Conservation (phyloP, 1,139 yeast genomes). For the Kluyveromyces sp. region DNA sequence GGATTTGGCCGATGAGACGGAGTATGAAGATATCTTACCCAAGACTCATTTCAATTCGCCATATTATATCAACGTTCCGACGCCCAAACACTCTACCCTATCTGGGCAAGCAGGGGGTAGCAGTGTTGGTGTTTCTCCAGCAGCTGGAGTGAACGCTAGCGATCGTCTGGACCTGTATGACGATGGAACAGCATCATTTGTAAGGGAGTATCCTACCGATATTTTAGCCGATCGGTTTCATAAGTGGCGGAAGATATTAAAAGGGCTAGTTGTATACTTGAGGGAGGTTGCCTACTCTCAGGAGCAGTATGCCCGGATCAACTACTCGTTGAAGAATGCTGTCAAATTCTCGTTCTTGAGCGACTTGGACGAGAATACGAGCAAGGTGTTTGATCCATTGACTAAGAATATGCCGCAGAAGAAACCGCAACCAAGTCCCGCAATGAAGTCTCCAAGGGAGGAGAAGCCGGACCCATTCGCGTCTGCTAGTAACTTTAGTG, state of each 20-base stretch:
- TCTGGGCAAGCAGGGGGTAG: constrained; percentile 13
- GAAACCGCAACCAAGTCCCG: constrained; percentile 7
- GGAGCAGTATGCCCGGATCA: constrained; percentile 60
- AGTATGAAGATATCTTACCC: constrained; percentile 26
- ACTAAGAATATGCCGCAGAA: constrained; percentile 15
- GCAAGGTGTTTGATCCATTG: constrained; percentile 30
- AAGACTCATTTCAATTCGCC: constrained; percentile 32
- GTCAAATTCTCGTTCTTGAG: constrained; percentile 49
- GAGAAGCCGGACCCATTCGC: constrained; percentile 1
- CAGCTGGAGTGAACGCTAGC: background rate
- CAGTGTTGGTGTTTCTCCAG: constrained; percentile 4
- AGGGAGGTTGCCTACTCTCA: constrained; percentile 58
- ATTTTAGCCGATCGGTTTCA: constrained; percentile 46
- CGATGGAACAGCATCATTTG: constrained; percentile 14
- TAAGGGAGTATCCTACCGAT: constrained; percentile 33
- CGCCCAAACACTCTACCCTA: constrained; percentile 19
- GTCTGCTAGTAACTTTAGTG: background rate
- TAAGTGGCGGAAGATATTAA: constrained; percentile 62
- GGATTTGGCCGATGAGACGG: constrained; percentile 19
- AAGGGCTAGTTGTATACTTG: constrained; percentile 52
- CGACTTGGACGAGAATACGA: constrained; percentile 29
- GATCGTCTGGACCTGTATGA: constrained; percentile 14
- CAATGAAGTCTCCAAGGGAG: constrained; percentile 1
- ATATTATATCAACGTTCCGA: constrained; percentile 31
- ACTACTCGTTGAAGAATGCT: constrained; percentile 52